Percentiles rank a stretch among this genome's conserved stretches.
phyloP scores from a whole-genome alignment of 257 asterid species.

The Solanum pennellii region DNA sequence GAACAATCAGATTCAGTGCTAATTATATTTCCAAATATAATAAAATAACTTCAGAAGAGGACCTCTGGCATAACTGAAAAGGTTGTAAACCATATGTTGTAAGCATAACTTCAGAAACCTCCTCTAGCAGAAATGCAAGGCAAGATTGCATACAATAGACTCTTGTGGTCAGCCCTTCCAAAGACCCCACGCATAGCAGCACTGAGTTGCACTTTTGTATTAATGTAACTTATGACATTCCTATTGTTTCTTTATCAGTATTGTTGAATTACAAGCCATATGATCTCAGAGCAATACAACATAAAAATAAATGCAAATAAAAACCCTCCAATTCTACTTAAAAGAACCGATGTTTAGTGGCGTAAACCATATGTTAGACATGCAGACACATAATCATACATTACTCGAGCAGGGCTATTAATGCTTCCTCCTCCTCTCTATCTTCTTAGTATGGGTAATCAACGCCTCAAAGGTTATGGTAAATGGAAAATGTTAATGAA shows the following conservation, averaged over 20 bases:
- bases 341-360: background rate
- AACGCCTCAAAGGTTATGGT: background rate
- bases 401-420: background rate
- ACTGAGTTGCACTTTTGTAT: background rate
- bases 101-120: background rate
- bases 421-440: background rate
- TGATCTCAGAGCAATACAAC: background rate
- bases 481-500: background rate
- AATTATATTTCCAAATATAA: background rate
- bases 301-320: background rate
- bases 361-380: background rate
- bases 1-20: background rate
- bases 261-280: background rate
- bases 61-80: background rate
- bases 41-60: background rate
- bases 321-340: background rate
- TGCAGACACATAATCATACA: background rate
- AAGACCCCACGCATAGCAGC: background rate
- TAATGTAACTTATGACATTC: background rate
- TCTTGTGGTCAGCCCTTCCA: background rate
- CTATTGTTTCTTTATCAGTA: background rate
- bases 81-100: background rate
- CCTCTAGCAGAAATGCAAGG: background rate
- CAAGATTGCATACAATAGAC: background rate
- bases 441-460: background rate